Evolutionary conservation across 2,329 filamentous ascomycete species (phyloP).

Genomic region (Colletotrichum cordylinicola): DNA sequence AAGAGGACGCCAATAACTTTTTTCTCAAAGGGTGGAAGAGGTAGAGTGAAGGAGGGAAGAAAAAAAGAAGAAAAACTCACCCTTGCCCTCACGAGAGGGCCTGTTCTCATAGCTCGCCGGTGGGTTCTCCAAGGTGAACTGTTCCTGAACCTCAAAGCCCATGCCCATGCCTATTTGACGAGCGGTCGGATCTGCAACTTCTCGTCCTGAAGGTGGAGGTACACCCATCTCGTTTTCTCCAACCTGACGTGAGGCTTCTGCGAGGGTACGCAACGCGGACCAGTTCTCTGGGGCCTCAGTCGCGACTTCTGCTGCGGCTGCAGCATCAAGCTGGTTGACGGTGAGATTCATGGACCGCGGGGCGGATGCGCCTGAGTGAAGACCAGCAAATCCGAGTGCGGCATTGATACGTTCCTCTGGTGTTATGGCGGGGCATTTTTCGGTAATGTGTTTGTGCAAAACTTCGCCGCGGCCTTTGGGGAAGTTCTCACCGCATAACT

Average conservation of each 20-base stretch:
- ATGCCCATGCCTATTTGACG: constrained; percentile 26
- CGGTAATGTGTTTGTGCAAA: constrained; percentile 80
- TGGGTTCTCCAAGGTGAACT: constrained; percentile 63
- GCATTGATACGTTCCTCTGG: constrained; percentile 78
- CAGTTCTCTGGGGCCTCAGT: constrained; percentile 60
- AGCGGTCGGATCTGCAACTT: constrained; percentile 26
- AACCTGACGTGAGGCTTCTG: constrained; percentile 85
- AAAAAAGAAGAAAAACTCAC: constrained; percentile 30
- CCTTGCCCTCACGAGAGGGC: constrained; percentile 37
- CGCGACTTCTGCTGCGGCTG: constrained; percentile 15
- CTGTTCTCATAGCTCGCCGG: constrained; percentile 54
- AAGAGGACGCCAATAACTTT: background rate
- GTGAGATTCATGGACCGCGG: constrained; percentile 21
- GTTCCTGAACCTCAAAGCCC: constrained; percentile 62
- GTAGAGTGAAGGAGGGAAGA: background rate
- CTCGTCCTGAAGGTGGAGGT: constrained; percentile 1
- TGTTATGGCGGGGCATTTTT: constrained; percentile 83
- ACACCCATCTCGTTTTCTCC: constrained; percentile 34
- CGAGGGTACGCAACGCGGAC: constrained; percentile 84
- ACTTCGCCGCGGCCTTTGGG: constrained; percentile 89
- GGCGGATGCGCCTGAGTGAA: constrained; percentile 15
- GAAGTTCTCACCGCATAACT: constrained; percentile 85
- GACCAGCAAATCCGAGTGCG: constrained; percentile 30
- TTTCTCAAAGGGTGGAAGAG: background rate
- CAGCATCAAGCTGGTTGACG: constrained; percentile 14